Base-by-base conservation (phyloP, 106 monocot genomes). In the Dioscorea dumetorum region DNA sequence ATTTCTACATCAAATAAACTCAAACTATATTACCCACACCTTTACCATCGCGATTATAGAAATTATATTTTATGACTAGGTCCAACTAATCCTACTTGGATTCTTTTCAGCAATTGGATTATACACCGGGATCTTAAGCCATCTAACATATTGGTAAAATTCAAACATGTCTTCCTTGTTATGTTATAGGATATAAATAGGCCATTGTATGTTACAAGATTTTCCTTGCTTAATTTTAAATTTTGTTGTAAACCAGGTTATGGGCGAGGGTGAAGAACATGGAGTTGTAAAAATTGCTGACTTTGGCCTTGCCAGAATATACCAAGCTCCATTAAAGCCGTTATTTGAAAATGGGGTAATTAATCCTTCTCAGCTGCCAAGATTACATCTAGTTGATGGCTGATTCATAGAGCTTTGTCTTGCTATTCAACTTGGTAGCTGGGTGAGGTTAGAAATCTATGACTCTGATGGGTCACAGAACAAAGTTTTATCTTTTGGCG, bases 221-320 rank as follows among this genome's bases (percentile, higher is more conserved):
- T 71, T 76, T 3, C 18, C 33, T 65, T 57, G n/a, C 57, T 5
- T 33, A 56, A 16, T 2, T 78, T 62, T 64, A 41, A 56, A 69
- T 0, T 24, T 61, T 75, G 16, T 60, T 71, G 23, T 72, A 60
- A 49, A 70, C 57, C 78, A 99, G 97, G 97, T 99, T 33, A 99
- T 93, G 92, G 99, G 99, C 54, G 99, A 92, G 24, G 93, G 92
- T 35, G 99, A 99, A 22, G 99, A 99, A 68, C 92, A 99, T 58
- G 99, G 99, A 74, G 71, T 99, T 73, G 84, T 99, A 21, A 99
- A 99, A 85, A 93, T 99, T 76, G 99, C 90, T 66, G 99, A 99
- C 67, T 99, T 99, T 83, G 99, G 99, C 77, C 99, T 99, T 81
- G 99, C 99, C 23, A 90, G 99, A 68, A 90, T 99, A 77, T 99